Base-by-base conservation (phyloP, 2,329 filamentous ascomycete species). In the Blastomyces parvus region DNA sequence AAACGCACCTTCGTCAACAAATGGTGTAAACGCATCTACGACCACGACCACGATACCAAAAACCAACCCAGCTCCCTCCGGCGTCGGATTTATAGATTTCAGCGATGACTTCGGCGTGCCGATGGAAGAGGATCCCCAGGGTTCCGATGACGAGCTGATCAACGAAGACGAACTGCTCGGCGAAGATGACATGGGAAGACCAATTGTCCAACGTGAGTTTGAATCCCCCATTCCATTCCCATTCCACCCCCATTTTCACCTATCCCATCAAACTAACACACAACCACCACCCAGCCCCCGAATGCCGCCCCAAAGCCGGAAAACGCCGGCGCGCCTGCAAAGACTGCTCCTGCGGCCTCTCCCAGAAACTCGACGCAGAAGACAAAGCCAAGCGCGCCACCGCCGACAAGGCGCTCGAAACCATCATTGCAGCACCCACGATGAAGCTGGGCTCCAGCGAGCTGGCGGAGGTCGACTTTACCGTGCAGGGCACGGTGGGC, bases 291-390 rank as follows among this genome's bases (percentile, higher is more conserved):
- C 13, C n/a, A 90, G 92, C 94, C 61, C 84, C 88, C 33, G 90
- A 95, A 74, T 99, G 94, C 76, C 86, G 87, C 64, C 92, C 93
- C 58, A 90, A 94, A 78, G 83, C 87, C 55, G 91, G 90, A 64
- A 96, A 96, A 80, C 87, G 93, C 69, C 88, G 93, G 62, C 87
- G 92, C 66, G 91, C 94, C 64, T 99, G 94, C 82, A 97, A 99
- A 79, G 94, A 99, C 80, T 99, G 94, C 81, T 93, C 90, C 9
- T 99, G 94, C 73, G 94, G 94, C 60, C 85, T 99, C 33, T 91
- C 92, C 30, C 86, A 94, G 74, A 86, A 88, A 65, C 78, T 97
- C 60, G 89, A 91, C 70, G 88, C 87, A n/a, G 91, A 97, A 79
- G 94, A 97, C 76, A 81, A 81, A 53, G 82, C 82, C 8, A 86